These are phyloP conservation scores for Aspergillus ibericus DNA, from an alignment of 2,329 filamentous ascomycete genomes.

Conservation along the genomic window DNA sequence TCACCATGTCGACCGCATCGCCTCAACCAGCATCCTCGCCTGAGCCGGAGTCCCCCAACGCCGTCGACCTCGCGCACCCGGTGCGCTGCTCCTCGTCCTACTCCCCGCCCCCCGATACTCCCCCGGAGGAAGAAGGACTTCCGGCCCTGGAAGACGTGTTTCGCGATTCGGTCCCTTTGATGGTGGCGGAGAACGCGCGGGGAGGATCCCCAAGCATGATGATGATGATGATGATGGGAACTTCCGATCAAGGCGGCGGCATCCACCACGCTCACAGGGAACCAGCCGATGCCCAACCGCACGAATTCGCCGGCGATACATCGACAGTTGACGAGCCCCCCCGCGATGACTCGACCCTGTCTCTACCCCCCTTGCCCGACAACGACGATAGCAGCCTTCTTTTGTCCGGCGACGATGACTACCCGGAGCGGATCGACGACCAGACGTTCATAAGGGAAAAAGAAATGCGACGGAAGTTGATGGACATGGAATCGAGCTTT, in stretches of 20 bases:
- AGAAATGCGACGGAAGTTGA: constrained; percentile 60
- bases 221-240: no score
- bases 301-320: constrained; percentile 11
- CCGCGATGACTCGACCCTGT: constrained; percentile 28
- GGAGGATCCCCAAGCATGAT: constrained; percentile 24
- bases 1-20: constrained; percentile 36
- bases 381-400: constrained; percentile 36
- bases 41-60: constrained; percentile 22
- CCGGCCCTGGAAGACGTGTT: constrained; percentile 33
- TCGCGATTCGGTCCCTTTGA: constrained; percentile 27
- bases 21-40: constrained; percentile 14
- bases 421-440: constrained; percentile 37
- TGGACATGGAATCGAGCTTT: constrained; percentile 66
- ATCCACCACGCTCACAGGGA: constrained; percentile 19
- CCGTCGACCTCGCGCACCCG: constrained; percentile 22
- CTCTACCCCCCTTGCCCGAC: constrained; percentile 35
- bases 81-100: constrained; percentile 27
- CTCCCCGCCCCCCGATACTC: constrained; percentile 34
- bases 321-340: constrained; percentile 20
- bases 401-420: constrained; percentile 33
- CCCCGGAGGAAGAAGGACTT: constrained; percentile 30
- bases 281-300: constrained; percentile 18
- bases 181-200: constrained; percentile 31
- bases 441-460: constrained; percentile 54
- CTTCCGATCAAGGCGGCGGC: constrained; percentile 17